Percentiles rank a stretch among this genome's conserved stretches.
Evolutionary conservation across 2,329 filamentous ascomycete species (phyloP).

Genomic region (Intubia oerlemansii): DNA sequence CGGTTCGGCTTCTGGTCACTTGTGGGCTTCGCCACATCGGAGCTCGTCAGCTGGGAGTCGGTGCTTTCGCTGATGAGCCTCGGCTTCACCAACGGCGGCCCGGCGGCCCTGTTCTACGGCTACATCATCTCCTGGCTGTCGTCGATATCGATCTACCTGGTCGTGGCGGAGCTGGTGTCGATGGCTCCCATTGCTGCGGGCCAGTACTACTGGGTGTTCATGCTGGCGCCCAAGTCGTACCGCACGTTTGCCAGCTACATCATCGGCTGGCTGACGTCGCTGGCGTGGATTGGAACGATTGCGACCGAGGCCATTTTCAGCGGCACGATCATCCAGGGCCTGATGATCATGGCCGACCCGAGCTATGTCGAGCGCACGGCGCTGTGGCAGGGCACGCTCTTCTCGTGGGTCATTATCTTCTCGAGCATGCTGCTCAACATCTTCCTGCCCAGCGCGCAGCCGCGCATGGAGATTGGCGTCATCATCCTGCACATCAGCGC

Average conservation of each 20-base stretch:
- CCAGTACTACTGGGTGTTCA: constrained; percentile 37
- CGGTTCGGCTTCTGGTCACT: not conserved
- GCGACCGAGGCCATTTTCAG: constrained; percentile 19
- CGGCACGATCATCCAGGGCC: constrained; percentile 22
- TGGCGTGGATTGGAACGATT: constrained; percentile 19
- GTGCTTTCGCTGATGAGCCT: not conserved
- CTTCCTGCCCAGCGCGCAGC: constrained; percentile 19
- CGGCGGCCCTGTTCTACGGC: constrained; percentile 28
- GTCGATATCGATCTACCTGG: constrained; percentile 18
- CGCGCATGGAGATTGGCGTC: constrained; percentile 25
- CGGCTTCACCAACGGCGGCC: constrained; percentile 24
- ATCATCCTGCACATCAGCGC: constrained; percentile 10
- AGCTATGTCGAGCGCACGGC: constrained; percentile 15
- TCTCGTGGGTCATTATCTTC: constrained; percentile 23
- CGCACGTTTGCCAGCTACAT: constrained; percentile 32
- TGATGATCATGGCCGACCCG: constrained; percentile 18
- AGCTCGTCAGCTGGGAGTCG: not conserved
- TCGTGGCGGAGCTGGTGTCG: constrained; percentile 18
- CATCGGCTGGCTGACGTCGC: constrained; percentile 26
- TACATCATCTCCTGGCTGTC: constrained; percentile 24
- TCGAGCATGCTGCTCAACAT: constrained; percentile 28
- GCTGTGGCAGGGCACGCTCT: constrained; percentile 27
- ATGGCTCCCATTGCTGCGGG: constrained; percentile 29
- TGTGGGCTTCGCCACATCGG: not conserved
- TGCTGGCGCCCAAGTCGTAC: constrained; percentile 22